Base-by-base conservation (phyloP, 805 yeast species). In the Lachancea fermentati region DNA sequence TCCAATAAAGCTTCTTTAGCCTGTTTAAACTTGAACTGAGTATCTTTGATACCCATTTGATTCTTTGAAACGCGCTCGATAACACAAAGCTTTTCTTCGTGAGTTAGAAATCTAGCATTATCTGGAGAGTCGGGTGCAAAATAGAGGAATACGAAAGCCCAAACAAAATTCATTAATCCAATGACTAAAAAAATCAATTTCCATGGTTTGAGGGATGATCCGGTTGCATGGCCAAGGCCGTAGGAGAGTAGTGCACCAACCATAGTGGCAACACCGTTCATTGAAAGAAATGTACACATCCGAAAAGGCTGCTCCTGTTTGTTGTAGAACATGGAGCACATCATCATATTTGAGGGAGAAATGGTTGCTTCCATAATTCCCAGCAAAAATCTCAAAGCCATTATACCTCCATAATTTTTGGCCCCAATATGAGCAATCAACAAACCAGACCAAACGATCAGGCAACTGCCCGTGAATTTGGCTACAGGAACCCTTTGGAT, bases 101-200 rank as follows among this genome's bases (percentile, higher is more conserved):
- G 65, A 17, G 43, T 54, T 41, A 65, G 44, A 41, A 65, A 65
- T 30, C 54, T 50, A 14, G 68, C 68, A 16, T 51, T 51, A 6
- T 54, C 52, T 9, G 66, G 66, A 30, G 52, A 68, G 43, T 64
- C 66, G 14, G 72, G 72, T 4, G 51, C 47, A n/a, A 69, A 43
- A 31, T 58, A 46, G 35, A 62, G 49, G 36, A 57, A 58, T 3
- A 64, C 54, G 13, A 57, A 19, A 1, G 65, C 65, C 37, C 62
- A 58, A 5, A 57, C 61, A 35, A 69, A 47, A 6, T 75, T 67
- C 18, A 67, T 46, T 4, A 60, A 42, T 3, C 75, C 73, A 29
- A 46, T 43, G 13, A 54, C 46, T 19, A 54, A 19, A 38, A 51
- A 54, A 28, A 51, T 42, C 34, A 48, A 25, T 31, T 51, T 50